phyloP scores from a whole-genome alignment of 2,329 filamentous ascomycete species.

The Cladophialophora psammophila region DNA sequence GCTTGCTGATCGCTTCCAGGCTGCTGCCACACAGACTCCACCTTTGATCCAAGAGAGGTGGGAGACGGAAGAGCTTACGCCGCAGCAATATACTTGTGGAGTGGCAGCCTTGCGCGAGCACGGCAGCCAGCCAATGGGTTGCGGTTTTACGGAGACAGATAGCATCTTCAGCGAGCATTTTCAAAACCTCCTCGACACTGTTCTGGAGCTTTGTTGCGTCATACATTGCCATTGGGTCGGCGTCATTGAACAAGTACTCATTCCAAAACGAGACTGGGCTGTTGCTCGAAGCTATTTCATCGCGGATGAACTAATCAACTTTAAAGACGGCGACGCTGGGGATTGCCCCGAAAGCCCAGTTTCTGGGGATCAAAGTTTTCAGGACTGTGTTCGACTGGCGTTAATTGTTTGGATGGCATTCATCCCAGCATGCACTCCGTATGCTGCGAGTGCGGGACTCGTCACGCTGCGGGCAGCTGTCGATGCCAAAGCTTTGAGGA shows the following conservation, averaged over 20 bases:
- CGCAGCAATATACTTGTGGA: slow-evolving; percentile 18
- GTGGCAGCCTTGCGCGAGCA: slow-evolving; percentile 17
- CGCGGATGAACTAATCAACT: slow-evolving; percentile 25
- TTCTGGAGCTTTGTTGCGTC: slow-evolving; percentile 26
- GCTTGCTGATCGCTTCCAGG: slow-evolving; percentile 31
- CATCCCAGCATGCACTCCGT: slow-evolving; percentile 21
- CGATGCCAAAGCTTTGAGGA: slow-evolving; percentile 20
- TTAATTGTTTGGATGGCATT: slow-evolving; percentile 33
- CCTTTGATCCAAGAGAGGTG: slow-evolving; percentile 28
- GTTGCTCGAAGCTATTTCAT: slow-evolving; percentile 27
- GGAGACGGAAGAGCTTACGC: slow-evolving; percentile 24
- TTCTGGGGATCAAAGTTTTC: slow-evolving; percentile 4
- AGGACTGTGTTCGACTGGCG: slow-evolving; percentile 28
- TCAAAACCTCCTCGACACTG: slow-evolving; percentile 7
- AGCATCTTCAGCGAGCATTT: slow-evolving; percentile 24
- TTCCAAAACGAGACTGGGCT: slow-evolving; percentile 28
- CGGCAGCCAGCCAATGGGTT: slow-evolving; percentile 20
- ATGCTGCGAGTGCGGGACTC: slow-evolving; percentile 4
- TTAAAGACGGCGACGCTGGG: slow-evolving; percentile 8
- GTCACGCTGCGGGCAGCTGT: slow-evolving; percentile 20
- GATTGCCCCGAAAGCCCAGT: background rate
- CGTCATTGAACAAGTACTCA: slow-evolving; percentile 1
- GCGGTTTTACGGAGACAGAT: slow-evolving; percentile 15
- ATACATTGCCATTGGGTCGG: slow-evolving; percentile 27
- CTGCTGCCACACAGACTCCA: slow-evolving; percentile 25